A percentile compares a stretch with the other conserved stretches of the same genome.
Evolutionary conservation across 495 filamentous ascomycete genomes (phyloP).

Genomic region (Friedmanniomyces simplex): DNA sequence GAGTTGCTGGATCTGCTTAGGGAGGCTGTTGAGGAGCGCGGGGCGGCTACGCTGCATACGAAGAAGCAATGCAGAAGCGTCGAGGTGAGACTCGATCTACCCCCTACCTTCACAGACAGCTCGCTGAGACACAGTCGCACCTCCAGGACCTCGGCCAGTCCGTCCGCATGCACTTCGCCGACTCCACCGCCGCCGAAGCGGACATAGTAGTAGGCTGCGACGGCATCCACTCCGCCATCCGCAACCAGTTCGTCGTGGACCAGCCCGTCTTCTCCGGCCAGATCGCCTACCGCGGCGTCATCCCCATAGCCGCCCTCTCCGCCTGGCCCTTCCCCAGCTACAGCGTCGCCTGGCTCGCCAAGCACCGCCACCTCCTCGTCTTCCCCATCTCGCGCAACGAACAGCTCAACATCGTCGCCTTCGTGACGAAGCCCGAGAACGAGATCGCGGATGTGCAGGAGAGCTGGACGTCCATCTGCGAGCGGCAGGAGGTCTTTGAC

Average conservation of each 20-base stretch:
- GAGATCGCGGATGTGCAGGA: constrained; percentile 17
- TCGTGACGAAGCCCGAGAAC: constrained; percentile 15
- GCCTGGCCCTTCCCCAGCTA: constrained; percentile 15
- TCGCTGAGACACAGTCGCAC: neutral
- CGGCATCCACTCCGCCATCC: constrained; percentile 29
- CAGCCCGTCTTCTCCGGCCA: constrained; percentile 10
- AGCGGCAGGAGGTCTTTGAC: constrained; percentile 25
- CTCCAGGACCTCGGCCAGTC: constrained; percentile 21
- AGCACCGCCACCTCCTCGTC: constrained; percentile 20
- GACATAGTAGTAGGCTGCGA: constrained; percentile 39
- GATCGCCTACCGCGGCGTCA: constrained; percentile 17
- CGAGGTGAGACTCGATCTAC: neutral
- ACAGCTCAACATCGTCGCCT: constrained; percentile 20
- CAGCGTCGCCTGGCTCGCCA: constrained; percentile 17
- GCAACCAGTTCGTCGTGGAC: constrained; percentile 18
- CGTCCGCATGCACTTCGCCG: constrained; percentile 27
- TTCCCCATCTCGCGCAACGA: constrained; percentile 18
- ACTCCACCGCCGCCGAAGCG: constrained; percentile 24
- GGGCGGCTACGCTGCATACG: constrained; percentile 18
- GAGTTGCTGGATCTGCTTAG: constrained; percentile 16
- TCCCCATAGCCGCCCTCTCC: constrained; percentile 10
- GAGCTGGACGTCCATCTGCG: constrained; percentile 25
- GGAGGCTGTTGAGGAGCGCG: constrained; percentile 4
- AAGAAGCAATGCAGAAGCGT: constrained; percentile 13
- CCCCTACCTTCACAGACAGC: neutral